Base-by-base conservation (phyloP, 768 basidiomycete species). In the Xerocomellus intermedius region DNA sequence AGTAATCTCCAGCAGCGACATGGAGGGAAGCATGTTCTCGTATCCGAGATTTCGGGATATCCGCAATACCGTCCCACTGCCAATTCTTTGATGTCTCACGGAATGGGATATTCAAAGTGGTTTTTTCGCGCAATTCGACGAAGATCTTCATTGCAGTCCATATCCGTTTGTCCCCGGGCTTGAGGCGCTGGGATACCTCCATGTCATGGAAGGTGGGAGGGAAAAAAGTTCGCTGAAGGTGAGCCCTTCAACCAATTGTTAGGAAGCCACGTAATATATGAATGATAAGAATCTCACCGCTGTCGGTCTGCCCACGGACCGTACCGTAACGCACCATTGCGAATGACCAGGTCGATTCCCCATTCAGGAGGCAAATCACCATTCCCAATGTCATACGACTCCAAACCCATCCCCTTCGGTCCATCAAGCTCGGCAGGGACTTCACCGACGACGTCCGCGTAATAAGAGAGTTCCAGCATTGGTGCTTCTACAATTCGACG, bases 281-380 rank as follows among this genome's bases (percentile, higher is more conserved):
- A 38, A 41, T 16, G 13, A 30, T 37, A 22, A 13, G 48, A 21
- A 55, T 47, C 73, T 62, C 65, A 86, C 91, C 94, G 79, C 71
- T 97, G 96, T 24, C 95, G 81, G 73, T 98, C 96, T 22, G 94
- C 89, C 96, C 96, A 98, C 4, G 96, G 96, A 5, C 96, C 96
- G 67, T 98, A 98, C 19, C 83, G 81, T 35, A 97, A 60, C 35
- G 79, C 69, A 0, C 92, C 95, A 17, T 85, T 85, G 54, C 83
- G 76, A n/a, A 98, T 75, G 17, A 86, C 79, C 17, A 98, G 61
- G 64, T 98, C 91, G 24, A 97, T 74, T 3, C 95, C 96, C 91
- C 94, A 98, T 66, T 98, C 92, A 7, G 96, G 96, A 21, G 89
- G 78, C 39, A 87, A 66, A 63, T 91, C 94, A 1, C 92, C 88